Evolutionary conservation across 441 rosid species (phyloP).

Genomic region (Kokia cookei): DNA sequence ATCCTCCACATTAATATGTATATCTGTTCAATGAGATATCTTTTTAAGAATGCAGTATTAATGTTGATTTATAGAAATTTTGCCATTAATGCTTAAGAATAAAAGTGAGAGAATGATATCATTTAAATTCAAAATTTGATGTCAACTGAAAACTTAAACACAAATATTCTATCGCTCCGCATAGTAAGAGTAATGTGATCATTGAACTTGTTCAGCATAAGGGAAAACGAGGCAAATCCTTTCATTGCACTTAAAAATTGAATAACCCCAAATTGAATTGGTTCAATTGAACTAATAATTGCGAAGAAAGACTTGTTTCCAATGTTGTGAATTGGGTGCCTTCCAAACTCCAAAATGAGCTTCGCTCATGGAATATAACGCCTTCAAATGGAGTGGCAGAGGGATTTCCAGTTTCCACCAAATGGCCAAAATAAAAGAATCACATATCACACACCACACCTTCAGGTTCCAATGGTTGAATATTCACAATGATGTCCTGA

Average conservation of each 20-base stretch:
- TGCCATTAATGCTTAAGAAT: no score
- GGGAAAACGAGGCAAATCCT: neutral
- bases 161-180: no score
- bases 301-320: neutral
- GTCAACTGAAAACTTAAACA: no score
- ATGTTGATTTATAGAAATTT: no score
- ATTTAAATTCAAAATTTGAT: no score
- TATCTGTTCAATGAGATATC: no score
- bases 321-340: neutral
- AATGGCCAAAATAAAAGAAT: neutral
- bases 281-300: neutral
- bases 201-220: neutral
- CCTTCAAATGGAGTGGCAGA: neutral
- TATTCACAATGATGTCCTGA: conserved; percentile 10
- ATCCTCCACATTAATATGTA: no score
- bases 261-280: neutral
- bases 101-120: no score
- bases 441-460: conserved; percentile 11
- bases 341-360: neutral
- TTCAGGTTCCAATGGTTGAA: conserved; percentile 34
- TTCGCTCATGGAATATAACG: neutral
- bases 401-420: neutral
- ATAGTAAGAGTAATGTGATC: neutral
- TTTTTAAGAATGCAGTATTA: no score
- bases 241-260: neutral